Evolutionary conservation across 768 basidiomycete genomes (phyloP).

Genomic region (Chalciporus chontae): DNA sequence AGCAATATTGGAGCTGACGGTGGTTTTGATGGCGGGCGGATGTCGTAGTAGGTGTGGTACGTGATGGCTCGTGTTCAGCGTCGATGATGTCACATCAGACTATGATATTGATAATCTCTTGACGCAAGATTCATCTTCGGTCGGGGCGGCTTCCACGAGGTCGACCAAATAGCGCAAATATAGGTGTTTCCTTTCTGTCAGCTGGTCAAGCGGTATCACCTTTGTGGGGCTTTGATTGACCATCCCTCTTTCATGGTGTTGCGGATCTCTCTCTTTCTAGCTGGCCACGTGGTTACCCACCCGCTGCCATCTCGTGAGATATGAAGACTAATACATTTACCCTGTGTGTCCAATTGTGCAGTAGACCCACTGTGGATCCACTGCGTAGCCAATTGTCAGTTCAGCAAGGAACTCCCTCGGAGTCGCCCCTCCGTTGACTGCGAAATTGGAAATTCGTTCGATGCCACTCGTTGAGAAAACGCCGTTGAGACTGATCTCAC

Average conservation of each 20-base stretch:
- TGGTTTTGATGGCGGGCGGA: constrained; percentile 31
- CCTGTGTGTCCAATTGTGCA: background rate
- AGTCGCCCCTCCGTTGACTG: no score
- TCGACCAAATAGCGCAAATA: background rate
- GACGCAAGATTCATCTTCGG: background rate
- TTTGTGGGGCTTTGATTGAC: background rate
- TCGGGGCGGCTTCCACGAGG: background rate
- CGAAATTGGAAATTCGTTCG: background rate
- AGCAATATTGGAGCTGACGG: constrained; percentile 43
- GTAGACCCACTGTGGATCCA: background rate
- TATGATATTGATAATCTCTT: constrained; percentile 4
- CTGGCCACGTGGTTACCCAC: background rate
- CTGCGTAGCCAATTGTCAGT: background rate
- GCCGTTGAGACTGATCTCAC: background rate
- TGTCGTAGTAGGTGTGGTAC: constrained; percentile 25
- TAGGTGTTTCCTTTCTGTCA: background rate
- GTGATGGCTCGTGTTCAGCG: constrained; percentile 1
- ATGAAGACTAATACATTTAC: no score
- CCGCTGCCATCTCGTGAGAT: background rate
- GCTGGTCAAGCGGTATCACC: background rate
- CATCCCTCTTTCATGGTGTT: no score
- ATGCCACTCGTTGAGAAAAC: background rate
- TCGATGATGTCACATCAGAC: constrained; percentile 7
- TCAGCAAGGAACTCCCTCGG: background rate
- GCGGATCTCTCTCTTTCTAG: no score